These are phyloP conservation scores for Wickerhamiella australiensis DNA, from an alignment of 805 yeast genomes.

Conservation along the genomic window DNA sequence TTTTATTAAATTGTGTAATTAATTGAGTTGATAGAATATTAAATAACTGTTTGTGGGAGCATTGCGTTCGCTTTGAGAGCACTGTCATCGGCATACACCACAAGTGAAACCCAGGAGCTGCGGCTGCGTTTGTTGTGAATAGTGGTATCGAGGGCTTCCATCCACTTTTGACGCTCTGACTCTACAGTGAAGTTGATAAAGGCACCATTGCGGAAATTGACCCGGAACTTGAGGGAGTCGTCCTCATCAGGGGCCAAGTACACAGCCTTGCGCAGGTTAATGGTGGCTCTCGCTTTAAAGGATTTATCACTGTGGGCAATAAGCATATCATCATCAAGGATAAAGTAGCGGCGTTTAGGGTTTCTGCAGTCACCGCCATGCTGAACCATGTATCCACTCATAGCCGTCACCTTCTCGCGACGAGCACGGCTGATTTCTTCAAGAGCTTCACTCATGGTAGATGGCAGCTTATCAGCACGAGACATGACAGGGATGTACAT, in stretches of 20 bases:
- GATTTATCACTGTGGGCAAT: conserved; percentile 65
- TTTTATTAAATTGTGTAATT: neutral
- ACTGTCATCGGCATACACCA: conserved; percentile 2
- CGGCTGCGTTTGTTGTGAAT: conserved; percentile 11
- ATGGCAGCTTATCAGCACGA: conserved; percentile 40
- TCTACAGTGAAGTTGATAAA: conserved; percentile 64
- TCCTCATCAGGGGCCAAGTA: conserved; percentile 36
- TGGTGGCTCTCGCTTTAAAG: conserved; percentile 58
- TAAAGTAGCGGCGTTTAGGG: conserved; percentile 65
- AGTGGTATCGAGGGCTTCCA: conserved; percentile 21
- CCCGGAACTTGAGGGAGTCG: conserved; percentile 20
- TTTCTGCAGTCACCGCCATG: conserved; percentile 80
- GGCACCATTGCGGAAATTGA: conserved; percentile 55
- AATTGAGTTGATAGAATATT: neutral
- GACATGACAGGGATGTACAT: conserved; percentile 47
- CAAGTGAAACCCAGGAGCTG: conserved; percentile 12
- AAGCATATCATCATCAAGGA: conserved; percentile 56
- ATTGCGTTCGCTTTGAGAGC: neutral
- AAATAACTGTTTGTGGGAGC: conserved; percentile 3
- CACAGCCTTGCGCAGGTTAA: conserved; percentile 59
- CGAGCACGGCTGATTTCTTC: conserved; percentile 23
- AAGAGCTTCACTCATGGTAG: conserved; percentile 39
- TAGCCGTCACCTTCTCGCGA: conserved; percentile 21
- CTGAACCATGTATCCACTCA: conserved; percentile 68
- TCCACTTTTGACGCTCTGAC: conserved; percentile 50